Base-by-base conservation (phyloP, 495 filamentous ascomycete species). In the Penicillium coprophilum region DNA sequence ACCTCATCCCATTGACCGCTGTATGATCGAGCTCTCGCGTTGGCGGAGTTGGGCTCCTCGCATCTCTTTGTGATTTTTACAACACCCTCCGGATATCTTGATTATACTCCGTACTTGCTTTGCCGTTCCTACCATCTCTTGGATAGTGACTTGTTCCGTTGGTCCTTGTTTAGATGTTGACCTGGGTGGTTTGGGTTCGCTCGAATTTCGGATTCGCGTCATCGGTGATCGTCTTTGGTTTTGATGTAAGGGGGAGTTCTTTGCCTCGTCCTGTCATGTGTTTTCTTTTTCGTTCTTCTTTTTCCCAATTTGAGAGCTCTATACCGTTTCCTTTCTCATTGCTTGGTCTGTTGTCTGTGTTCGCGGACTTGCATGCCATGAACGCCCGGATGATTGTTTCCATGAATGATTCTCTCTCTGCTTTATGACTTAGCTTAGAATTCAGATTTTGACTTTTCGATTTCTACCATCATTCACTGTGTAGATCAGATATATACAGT, bases 241-340 rank as follows among this genome's bases (percentile, higher is more conserved):
- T 40, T n/a, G 34, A 38, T 50, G 30, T 17, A 20, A n/a, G 52
- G 41, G 20, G 12, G 28, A 9, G n/a, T 23, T 34, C 34, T 21
- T 36, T 31, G 40, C 20, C 27, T 10, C 20, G 1, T 50, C 30
- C 15, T 51, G 32, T 43, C 12, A 38, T 9, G 15, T 38, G 34
- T 38, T 53, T 52, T 46, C 46, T 39, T 50, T 46, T 56, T 41
- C 7, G 10, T 34, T 49, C 36, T 40, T 10, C 32, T 34, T 43
- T 23, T 52, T 17, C 53, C 58, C 32, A 65, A 65, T 67, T 65
- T 65, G 62, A 65, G 47, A 67, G 64, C 62, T 59, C 47, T 64
- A 67, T 67, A 67, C 64, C 64, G 64, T 62, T 65, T 47, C 39
- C 6, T 60, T 56, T 36, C 34, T 32, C 49, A 31, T 53, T 50